Conservation (phyloP, 176 grass and related monocot genomes). For the Oropetium thomaeum region DNA sequence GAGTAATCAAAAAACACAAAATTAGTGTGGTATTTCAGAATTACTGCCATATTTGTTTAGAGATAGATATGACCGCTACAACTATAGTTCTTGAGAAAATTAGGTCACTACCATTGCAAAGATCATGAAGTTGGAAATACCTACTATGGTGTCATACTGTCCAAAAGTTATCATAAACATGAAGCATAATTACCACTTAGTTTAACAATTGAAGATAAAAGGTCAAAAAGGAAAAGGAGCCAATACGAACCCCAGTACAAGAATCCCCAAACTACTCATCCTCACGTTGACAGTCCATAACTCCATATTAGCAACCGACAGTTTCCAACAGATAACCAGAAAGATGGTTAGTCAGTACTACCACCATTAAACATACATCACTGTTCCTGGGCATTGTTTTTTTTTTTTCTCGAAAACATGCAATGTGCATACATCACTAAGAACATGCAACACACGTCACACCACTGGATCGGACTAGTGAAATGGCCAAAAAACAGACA, state of each 20-base stretch:
- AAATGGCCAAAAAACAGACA: too few relatives aligned
- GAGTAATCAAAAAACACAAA: slow-evolving; percentile 7
- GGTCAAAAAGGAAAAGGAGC: neutral
- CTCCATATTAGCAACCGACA: neutral
- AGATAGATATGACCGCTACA: neutral
- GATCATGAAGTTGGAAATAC: too few relatives aligned
- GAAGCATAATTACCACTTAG: neutral
- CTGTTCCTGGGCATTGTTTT: neutral
- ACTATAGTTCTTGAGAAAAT: neutral
- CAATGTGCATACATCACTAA: too few relatives aligned
- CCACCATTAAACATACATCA: neutral
- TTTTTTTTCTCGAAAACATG: too few relatives aligned
- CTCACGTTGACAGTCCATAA: neutral
- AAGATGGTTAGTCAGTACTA: neutral
- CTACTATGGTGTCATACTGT: too few relatives aligned
- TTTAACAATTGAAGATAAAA: neutral
- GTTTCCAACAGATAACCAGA: neutral
- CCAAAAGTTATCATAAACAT: neutral
- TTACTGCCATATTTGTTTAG: neutral
- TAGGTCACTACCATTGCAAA: too few relatives aligned
- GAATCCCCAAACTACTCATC: slow-evolving; percentile 1
- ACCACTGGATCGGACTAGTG: too few relatives aligned
- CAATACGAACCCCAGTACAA: neutral
- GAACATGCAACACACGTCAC: too few relatives aligned
- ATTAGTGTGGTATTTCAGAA: neutral